Conservation (phyloP, 768 basidiomycete species). For the Baorangia bicolor region DNA sequence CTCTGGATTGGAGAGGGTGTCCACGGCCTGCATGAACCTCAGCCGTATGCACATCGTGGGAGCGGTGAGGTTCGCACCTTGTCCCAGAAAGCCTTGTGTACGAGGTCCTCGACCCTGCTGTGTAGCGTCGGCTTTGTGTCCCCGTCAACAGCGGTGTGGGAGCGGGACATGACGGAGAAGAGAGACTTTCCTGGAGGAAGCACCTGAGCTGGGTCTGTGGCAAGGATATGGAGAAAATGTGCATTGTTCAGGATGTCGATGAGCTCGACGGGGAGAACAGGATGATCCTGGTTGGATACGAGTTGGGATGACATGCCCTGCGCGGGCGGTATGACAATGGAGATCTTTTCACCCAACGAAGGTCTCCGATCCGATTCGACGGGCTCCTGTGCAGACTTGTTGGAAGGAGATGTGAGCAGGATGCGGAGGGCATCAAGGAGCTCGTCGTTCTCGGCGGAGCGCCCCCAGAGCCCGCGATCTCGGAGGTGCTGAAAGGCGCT, state of each 20-base stretch:
- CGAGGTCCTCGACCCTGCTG: constrained; percentile 45
- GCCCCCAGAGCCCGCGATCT: constrained; percentile 27
- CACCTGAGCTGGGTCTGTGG: constrained; percentile 55
- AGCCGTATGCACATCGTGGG: constrained; percentile 11
- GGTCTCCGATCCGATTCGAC: not conserved
- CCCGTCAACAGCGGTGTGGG: constrained; percentile 16
- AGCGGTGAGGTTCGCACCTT: constrained; percentile 46
- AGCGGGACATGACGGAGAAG: constrained; percentile 54
- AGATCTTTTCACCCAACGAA: constrained; percentile 5
- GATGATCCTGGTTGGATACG: constrained; percentile 21
- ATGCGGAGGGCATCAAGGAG: constrained; percentile 27
- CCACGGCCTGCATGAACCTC: constrained; percentile 46
- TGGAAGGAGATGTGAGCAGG: constrained; percentile 11
- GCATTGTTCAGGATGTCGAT: constrained; percentile 55
- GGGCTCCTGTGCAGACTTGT: not conserved
- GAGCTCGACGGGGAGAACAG: constrained; percentile 53
- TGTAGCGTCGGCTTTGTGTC: constrained; percentile 38
- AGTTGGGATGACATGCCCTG: constrained; percentile 15
- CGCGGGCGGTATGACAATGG: constrained; percentile 16
- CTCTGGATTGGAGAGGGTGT: constrained; percentile 55
- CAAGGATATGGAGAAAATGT: constrained; percentile 67
- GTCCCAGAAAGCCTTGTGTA: constrained; percentile 73
- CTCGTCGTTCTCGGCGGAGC: constrained; percentile 24
- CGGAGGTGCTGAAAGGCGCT: constrained; percentile 23
- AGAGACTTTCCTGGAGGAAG: constrained; percentile 75